Evolutionary conservation across 345 rosid genomes (phyloP), one percentile per base, ranked within the genome.

Genomic region (Orychophragmus violaceus): DNA sequence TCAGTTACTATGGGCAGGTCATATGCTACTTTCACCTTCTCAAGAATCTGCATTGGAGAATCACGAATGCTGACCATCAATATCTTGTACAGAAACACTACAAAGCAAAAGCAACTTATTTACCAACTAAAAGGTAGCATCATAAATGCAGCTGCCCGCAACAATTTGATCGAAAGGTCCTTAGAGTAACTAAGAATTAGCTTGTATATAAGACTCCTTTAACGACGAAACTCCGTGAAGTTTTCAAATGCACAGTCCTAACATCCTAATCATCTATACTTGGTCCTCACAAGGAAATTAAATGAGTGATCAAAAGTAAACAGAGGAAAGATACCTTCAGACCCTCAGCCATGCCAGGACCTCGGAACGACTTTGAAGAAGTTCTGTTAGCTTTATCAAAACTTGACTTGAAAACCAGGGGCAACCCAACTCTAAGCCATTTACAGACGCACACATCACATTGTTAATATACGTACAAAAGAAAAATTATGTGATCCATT

Each of bases 311-410:
- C 5, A 2, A 42, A 39, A 39, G 39, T 16, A 33, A 59, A 41
- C 18, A 59, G 46, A 25, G 57, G 54, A 59, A 41, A 42, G 52
- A 60, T 59, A 94, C 99, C 95, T 90, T 87, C 62, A 94, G 77
- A 72, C 99, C 99, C 81, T 94, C 89, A 42, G 19, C 80, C 89
- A 94, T 76, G 77, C 97, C 96, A 2, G 99, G 96, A 61, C 97
- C 99, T 1, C 99, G 93, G 72, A 90, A 94, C 6, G 97, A 94
- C 76, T 88, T 88, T 1, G 93, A 88, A 50, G 99, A 94, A 18
- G 97, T 90, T 69, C 96, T 65, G 69, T 90, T 90, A 63, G 99
- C 97, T 81, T 94, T 94, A 79, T 94, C 99, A 77, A 94, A 94
- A 76, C 97, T 94, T 33, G 97, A 94, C 85, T 94, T 90, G 78